These are phyloP conservation scores for Mucor irregularis DNA, from an alignment of 371 early-diverging fungal species.

Conservation along the genomic window DNA sequence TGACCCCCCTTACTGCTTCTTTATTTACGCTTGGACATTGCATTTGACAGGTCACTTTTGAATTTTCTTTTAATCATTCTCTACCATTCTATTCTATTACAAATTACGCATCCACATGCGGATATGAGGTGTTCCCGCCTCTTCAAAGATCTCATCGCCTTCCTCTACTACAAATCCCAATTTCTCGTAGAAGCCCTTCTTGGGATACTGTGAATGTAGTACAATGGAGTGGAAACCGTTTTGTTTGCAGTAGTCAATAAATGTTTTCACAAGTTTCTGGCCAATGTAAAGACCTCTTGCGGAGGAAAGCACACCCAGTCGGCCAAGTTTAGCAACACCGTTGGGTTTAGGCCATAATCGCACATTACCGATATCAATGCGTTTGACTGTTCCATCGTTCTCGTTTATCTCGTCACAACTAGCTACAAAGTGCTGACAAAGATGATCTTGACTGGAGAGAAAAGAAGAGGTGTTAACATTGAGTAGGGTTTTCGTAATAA, in stretches of 20 bases:
- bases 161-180: slow-evolving; percentile 39
- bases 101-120: slow-evolving; percentile 37
- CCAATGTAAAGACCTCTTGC: slow-evolving; percentile 42
- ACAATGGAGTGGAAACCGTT: slow-evolving; percentile 24
- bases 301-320: slow-evolving; percentile 37
- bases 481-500: not conserved
- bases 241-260: slow-evolving; percentile 25
- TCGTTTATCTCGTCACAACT: slow-evolving; percentile 20
- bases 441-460: slow-evolving; percentile 17
- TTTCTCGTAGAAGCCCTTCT: slow-evolving; percentile 47
- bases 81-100: too few species aligned
- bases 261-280: slow-evolving; percentile 21
- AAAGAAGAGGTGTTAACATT: not conserved
- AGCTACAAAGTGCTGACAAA: slow-evolving; percentile 36
- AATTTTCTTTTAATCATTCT: too few species aligned
- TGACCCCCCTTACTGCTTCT: too few species aligned
- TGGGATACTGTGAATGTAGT: slow-evolving; percentile 41
- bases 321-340: slow-evolving; percentile 40
- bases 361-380: slow-evolving; percentile 32
- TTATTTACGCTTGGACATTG: too few species aligned
- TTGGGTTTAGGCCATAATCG: slow-evolving; percentile 28
- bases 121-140: slow-evolving; percentile 46
- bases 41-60: too few species aligned
- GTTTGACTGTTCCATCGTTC: not conserved
- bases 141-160: slow-evolving; percentile 37